Percentiles rank a stretch among this genome's conserved stretches.
Conservation (phyloP, 306 rosid genomes). For the Castanopsis chinensis region DNA sequence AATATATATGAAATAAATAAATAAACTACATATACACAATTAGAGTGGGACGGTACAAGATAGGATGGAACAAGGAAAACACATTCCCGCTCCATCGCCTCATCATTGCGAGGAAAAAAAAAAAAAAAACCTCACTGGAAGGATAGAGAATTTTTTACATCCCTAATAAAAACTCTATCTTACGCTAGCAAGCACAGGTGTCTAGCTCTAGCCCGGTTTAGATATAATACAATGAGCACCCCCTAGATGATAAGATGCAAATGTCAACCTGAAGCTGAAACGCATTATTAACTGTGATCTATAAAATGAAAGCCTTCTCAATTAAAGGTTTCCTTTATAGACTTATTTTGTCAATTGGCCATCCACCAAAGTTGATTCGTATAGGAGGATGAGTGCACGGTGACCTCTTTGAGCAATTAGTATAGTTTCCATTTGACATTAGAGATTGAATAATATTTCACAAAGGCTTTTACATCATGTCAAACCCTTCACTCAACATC, state of each 20-base stretch:
- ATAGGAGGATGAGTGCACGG: constrained; percentile 6
- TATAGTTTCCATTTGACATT: constrained; percentile 6
- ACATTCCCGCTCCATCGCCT: too few relatives aligned
- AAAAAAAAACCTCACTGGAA: too few relatives aligned
- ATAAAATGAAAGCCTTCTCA: background rate
- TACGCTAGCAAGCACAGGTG: background rate
- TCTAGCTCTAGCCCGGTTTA: background rate
- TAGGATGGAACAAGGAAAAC: too few relatives aligned
- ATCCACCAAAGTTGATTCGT: background rate
- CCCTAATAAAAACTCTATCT: background rate
- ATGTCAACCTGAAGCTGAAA: constrained; percentile 5
- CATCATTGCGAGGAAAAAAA: too few relatives aligned
- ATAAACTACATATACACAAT: too few relatives aligned
- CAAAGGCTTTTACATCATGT: background rate
- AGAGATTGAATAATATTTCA: background rate
- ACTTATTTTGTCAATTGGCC: background rate
- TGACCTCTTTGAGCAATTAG: constrained; percentile 13
- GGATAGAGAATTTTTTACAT: too few relatives aligned
- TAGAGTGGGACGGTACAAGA: too few relatives aligned
- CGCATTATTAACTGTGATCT: constrained; percentile 7
- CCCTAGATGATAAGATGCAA: background rate
- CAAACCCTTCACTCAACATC: background rate
- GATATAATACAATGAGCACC: background rate
- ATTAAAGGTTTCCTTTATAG: background rate
- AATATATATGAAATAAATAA: too few relatives aligned